phyloP scores from a whole-genome alignment of 2,329 filamentous ascomycete species.

The Penicillium sumatraense region DNA sequence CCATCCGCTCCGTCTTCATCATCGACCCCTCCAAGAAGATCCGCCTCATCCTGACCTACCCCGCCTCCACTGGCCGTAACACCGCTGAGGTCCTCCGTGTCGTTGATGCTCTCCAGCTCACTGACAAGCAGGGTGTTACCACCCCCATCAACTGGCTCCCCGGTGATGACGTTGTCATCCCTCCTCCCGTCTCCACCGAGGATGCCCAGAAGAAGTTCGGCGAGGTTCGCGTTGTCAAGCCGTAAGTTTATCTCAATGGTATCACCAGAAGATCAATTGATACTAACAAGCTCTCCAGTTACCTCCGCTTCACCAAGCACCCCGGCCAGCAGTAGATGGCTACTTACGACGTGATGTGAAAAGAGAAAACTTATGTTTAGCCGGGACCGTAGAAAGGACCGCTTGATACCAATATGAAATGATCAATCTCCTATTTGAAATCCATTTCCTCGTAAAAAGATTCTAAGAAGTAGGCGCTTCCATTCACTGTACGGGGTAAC shows the following conservation, averaged over 20 bases:
- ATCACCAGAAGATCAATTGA: not conserved
- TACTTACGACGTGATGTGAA: slow-evolving; percentile 21
- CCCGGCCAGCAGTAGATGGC: slow-evolving; percentile 40
- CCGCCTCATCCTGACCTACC: slow-evolving; percentile 89
- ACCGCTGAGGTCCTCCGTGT: slow-evolving; percentile 78
- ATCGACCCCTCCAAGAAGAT: slow-evolving; percentile 95
- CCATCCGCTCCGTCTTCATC: slow-evolving; percentile 92
- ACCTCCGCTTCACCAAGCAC: slow-evolving; percentile 39
- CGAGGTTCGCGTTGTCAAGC: slow-evolving; percentile 66
- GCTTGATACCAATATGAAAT: slow-evolving; percentile 29
- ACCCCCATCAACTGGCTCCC: slow-evolving; percentile 90
- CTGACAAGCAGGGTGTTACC: slow-evolving; percentile 85
- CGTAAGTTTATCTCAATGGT: slow-evolving; percentile 41
- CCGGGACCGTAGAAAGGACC: slow-evolving; percentile 7
- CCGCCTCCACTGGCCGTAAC: slow-evolving; percentile 86
- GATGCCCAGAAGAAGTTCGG: slow-evolving; percentile 89
- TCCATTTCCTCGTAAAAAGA: not conserved
- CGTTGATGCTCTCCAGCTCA: slow-evolving; percentile 78
- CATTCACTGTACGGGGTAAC: not conserved
- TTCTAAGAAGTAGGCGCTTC: not conserved
- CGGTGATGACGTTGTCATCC: slow-evolving; percentile 91
- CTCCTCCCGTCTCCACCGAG: slow-evolving; percentile 78
- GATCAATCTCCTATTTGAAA: slow-evolving; percentile 6
- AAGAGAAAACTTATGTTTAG: slow-evolving; percentile 13
- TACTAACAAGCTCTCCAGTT: slow-evolving; percentile 38